phyloP scores from a whole-genome alignment of 2,329 filamentous ascomycete species.

The Aspergillus fructus region DNA sequence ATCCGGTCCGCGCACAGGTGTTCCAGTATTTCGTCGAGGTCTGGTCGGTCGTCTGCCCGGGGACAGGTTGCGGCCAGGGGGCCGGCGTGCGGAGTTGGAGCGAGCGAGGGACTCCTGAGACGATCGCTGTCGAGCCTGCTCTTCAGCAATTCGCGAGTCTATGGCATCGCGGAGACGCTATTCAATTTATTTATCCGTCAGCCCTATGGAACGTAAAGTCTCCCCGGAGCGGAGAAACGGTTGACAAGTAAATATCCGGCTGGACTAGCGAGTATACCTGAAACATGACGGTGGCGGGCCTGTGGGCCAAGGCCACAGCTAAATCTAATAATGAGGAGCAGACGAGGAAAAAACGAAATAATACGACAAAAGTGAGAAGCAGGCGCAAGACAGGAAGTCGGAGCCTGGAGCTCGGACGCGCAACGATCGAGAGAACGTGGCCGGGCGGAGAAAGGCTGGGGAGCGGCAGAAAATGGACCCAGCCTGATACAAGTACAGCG shows the following conservation, averaged over 20 bases:
- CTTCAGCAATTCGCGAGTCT: conserved; percentile 84
- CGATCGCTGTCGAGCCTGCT: conserved; percentile 75
- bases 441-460: conserved; percentile 8
- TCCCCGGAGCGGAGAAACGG: background rate
- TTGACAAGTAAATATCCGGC: conserved; percentile 6
- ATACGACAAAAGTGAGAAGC: conserved; percentile 10
- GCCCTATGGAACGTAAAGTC: background rate
- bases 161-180: conserved; percentile 82
- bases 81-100: conserved; percentile 45
- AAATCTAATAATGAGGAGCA: conserved; percentile 13
- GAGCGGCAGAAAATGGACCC: conserved; percentile 7
- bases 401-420: conserved; percentile 9
- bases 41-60: conserved; percentile 30
- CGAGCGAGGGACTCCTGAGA: conserved; percentile 45
- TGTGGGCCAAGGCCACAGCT: conserved; percentile 20
- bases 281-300: conserved; percentile 31
- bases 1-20: conserved; percentile 65
- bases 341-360: conserved; percentile 12
- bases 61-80: conserved; percentile 27
- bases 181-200: background rate
- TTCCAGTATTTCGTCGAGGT: conserved; percentile 36
- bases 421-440: conserved; percentile 8
- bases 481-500: background rate
- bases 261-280: conserved; percentile 23
- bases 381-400: conserved; percentile 13